Base-by-base conservation (phyloP, 2,329 filamentous ascomycete genomes). In the Pleomassaria siparia region DNA sequence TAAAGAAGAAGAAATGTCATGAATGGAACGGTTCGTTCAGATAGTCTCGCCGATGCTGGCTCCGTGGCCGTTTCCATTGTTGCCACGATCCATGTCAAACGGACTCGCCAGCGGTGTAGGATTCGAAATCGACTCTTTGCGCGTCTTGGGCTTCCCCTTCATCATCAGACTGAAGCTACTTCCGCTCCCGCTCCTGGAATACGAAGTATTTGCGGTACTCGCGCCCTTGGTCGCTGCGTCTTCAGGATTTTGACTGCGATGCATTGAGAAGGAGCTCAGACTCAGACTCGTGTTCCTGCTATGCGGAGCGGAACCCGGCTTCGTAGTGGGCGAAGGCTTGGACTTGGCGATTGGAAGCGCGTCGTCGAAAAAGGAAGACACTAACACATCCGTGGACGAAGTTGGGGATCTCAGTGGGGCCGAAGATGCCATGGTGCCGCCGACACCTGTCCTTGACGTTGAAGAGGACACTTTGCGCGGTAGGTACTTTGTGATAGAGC, bases 401-500 rank as follows among this genome's bases (percentile, higher is more conserved):
- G 51, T 43, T 0, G 63, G 63, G 4, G 61, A 62, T 9, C 53
- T 51, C 7, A 59, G 36, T 0, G 61, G 60, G 0, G 57, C 63
- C 1, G 57, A 60, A 16, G 59, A 60, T 2, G 62, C 60, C 60
- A 66, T 67, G 1, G 64, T 70, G 7, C 63, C 64, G 16, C 60
- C 61, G 2, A 68, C 44, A 10, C 64, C 62, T n/a, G 51, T 46
- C 22, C 56, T 42, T 10, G 58, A 58, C 4, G 51, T 57, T 8
- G 54, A 46, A 2, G 56, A 45, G 3, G 44, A 24, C 46, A 49
- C 36, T 40, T 57, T 47, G 16, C 33, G 22, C 12, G 29, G n/a
- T 13, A 56, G 48, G 18, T 35, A 44, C 21, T 61, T 58, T 10
- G 56, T 66, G 22, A 65, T 63, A 3, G 61, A 56, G 51, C 62